phyloP scores from a whole-genome alignment of 139 green algal species.

The Closterium sp. region DNA sequence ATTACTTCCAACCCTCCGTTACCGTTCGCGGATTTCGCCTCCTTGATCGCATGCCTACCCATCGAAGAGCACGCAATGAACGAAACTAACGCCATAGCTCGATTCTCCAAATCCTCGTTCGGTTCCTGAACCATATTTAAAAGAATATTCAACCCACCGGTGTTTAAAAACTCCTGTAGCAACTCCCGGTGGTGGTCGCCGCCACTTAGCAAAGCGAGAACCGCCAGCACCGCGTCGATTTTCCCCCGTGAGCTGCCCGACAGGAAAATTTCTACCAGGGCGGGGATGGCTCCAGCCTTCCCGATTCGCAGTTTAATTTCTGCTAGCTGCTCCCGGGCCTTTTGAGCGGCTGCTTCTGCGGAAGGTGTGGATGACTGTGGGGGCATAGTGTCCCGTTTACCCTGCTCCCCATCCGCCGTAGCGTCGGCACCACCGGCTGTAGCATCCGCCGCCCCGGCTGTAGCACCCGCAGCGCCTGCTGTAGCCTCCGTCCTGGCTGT shows the following conservation, averaged over 20 bases:
- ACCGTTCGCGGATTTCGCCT: not conserved
- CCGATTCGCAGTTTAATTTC: not conserved
- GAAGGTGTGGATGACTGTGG: not conserved
- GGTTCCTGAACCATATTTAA: not conserved
- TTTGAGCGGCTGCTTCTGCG: not conserved
- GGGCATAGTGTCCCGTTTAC: too few relatives aligned
- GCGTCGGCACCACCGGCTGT: not conserved
- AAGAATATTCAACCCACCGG: not conserved
- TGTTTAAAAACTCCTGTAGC: not conserved
- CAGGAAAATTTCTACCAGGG: not conserved
- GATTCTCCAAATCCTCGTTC: not conserved
- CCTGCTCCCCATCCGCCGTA: too few relatives aligned
- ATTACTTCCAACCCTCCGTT: not conserved
- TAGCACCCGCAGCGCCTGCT: not conserved
- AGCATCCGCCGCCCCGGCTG: not conserved
- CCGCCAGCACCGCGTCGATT: not conserved
- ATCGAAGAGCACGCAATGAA: not conserved
- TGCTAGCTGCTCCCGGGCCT: not conserved
- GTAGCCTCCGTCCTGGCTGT: not conserved
- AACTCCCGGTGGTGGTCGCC: not conserved
- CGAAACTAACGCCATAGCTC: not conserved
- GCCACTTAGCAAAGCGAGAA: not conserved
- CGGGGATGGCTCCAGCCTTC: not conserved
- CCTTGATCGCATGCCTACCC: not conserved
- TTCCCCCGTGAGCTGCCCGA: not conserved